These are phyloP conservation scores for Leccinum pachyderme DNA, from an alignment of 1,284 basidiomycete species.

Conservation along the genomic window DNA sequence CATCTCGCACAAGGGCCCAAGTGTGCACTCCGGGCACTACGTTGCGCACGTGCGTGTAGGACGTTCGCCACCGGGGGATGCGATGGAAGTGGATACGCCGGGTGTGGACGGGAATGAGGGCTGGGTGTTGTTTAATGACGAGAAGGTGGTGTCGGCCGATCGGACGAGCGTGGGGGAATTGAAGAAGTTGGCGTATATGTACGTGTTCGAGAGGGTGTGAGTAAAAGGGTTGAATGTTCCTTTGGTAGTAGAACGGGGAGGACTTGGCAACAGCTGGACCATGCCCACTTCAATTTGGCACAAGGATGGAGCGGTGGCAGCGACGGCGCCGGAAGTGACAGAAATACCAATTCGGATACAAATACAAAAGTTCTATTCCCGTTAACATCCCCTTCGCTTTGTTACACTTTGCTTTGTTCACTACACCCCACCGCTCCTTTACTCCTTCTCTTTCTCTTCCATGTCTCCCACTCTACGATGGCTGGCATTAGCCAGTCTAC, in stretches of 20 bases:
- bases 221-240: neutral
- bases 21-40: slow-evolving; percentile 94
- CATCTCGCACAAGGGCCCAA: slow-evolving; percentile 96
- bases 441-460: neutral
- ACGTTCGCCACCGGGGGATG: slow-evolving; percentile 2
- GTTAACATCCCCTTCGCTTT: too few species aligned
- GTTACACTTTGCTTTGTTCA: too few species aligned
- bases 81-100: slow-evolving; percentile 15
- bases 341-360: neutral
- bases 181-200: slow-evolving; percentile 84
- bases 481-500: slow-evolving; percentile 13
- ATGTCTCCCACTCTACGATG: slow-evolving; percentile 8
- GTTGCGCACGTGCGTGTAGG: slow-evolving; percentile 70
- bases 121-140: slow-evolving; percentile 94
- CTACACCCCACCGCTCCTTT: slow-evolving; percentile 11
- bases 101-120: slow-evolving; percentile 41
- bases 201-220: slow-evolving; percentile 70
- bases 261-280: too few species aligned
- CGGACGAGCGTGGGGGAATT: slow-evolving; percentile 69
- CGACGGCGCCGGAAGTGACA: neutral
- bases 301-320: neutral
- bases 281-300: neutral
- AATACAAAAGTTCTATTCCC: neutral
- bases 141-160: slow-evolving; percentile 90
- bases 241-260: neutral